Conservation (phyloP, 805 yeast species). For the Yamadazyma paraphyllophila region DNA sequence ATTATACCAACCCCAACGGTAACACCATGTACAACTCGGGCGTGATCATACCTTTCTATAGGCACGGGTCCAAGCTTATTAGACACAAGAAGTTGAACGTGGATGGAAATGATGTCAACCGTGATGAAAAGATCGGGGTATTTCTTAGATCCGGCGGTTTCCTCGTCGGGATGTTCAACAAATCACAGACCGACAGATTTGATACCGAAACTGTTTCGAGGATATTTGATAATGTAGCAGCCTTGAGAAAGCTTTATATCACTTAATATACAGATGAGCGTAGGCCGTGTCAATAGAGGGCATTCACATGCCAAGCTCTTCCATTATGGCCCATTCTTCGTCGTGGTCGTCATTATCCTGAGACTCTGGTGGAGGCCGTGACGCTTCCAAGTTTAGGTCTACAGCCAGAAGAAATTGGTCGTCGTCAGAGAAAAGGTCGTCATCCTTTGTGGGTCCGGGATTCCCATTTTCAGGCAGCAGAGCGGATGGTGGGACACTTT, state of each 20-base stretch:
- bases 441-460: neutral
- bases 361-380: neutral
- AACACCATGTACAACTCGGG: constrained; percentile 45
- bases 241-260: constrained; percentile 48
- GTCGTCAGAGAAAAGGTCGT: constrained; percentile 7
- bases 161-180: constrained; percentile 46
- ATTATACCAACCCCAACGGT: constrained; percentile 31
- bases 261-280: neutral
- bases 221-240: constrained; percentile 45
- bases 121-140: constrained; percentile 17
- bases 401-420: constrained; percentile 11
- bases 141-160: constrained; percentile 53
- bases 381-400: neutral
- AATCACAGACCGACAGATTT: constrained; percentile 19
- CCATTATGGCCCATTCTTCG: constrained; percentile 36
- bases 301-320: constrained; percentile 31
- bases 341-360: constrained; percentile 17
- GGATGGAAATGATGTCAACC: constrained; percentile 3
- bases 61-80: constrained; percentile 43
- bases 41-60: constrained; percentile 51
- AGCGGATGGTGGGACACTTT: too few species aligned
- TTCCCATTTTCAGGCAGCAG: neutral
- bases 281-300: too few species aligned
- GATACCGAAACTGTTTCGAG: constrained; percentile 41
- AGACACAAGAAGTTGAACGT: constrained; percentile 25